Evolutionary conservation across 1,139 yeast genomes (phyloP).

Genomic region (Spathaspora sp.): DNA sequence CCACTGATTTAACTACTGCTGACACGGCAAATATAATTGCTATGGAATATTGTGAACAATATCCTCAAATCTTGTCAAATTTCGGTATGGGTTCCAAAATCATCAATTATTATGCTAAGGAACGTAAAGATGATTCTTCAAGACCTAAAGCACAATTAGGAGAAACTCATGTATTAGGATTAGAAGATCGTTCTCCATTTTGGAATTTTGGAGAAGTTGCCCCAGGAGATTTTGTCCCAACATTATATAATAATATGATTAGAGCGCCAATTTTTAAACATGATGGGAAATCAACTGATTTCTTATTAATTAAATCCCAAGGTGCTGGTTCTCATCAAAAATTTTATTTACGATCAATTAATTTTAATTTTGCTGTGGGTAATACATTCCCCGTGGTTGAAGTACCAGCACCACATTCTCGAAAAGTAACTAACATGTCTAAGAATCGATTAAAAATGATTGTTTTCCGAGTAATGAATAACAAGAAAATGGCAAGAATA

Average conservation of each 20-base stretch:
- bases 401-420: constrained; percentile 96
- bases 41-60: constrained; percentile 89
- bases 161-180: constrained; percentile 93
- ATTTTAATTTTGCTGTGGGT: constrained; percentile 82
- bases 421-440: constrained; percentile 91
- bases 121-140: constrained; percentile 73
- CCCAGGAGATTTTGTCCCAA: constrained; percentile 91
- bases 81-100: constrained; percentile 97
- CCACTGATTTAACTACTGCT: constrained; percentile 78
- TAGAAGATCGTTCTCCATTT: constrained; percentile 93
- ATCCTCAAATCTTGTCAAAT: constrained; percentile 78
- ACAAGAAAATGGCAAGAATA: constrained; percentile 70
- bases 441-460: constrained; percentile 92
- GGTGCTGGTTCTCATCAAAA: constrained; percentile 70
- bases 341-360: constrained; percentile 58
- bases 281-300: constrained; percentile 76
- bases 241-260: constrained; percentile 85
- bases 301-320: constrained; percentile 73
- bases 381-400: constrained; percentile 92
- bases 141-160: constrained; percentile 91
- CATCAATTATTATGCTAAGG: constrained; percentile 89
- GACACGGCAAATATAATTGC: constrained; percentile 79
- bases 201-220: constrained; percentile 99
- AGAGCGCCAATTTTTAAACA: constrained; percentile 94
- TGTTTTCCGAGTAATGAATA: constrained; percentile 83